phyloP scores from a whole-genome alignment of 495 filamentous ascomycete species.

The Pyrenula massariospora region DNA sequence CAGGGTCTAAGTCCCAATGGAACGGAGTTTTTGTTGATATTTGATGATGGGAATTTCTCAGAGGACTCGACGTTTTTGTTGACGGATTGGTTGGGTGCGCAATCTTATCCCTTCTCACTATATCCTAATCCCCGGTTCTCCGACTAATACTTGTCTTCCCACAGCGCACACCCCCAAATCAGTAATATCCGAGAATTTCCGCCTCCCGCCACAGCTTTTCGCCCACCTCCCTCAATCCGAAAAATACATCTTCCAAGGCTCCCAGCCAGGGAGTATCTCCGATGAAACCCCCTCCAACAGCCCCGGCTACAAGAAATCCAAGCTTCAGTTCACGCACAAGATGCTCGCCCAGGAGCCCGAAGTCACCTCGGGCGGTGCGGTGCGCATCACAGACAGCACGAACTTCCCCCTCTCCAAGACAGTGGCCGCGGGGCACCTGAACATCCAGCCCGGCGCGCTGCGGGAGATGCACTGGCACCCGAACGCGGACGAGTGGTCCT shows the following conservation, averaged over 20 bases:
- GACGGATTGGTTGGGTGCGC: conserved; percentile 52
- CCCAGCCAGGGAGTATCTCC: conserved; percentile 36
- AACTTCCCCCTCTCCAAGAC: conserved; percentile 56
- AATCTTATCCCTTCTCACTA: background rate
- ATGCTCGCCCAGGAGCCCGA: conserved; percentile 48
- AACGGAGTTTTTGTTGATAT: conserved; percentile 60
- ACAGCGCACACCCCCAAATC: conserved; percentile 49
- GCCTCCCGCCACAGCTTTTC: conserved; percentile 45
- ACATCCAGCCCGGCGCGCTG: conserved; percentile 43
- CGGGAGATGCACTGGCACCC: conserved; percentile 53
- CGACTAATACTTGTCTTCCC: background rate
- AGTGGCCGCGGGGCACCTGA: conserved; percentile 49
- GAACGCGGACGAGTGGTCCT: conserved; percentile 45
- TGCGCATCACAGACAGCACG: conserved; percentile 51
- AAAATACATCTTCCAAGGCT: conserved; percentile 61
- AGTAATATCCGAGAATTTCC: conserved; percentile 55
- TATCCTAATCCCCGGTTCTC: background rate
- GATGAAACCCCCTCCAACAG: conserved; percentile 20
- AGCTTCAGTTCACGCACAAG: conserved; percentile 46
- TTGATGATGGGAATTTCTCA: conserved; percentile 56
- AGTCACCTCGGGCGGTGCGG: conserved; percentile 40
- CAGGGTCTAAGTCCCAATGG: conserved; percentile 55
- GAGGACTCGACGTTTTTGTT: conserved; percentile 61
- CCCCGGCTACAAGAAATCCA: conserved; percentile 41
- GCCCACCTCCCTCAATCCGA: conserved; percentile 42